Percentiles rank a stretch among this genome's conserved stretches.
These are phyloP conservation scores for Metschnikowia henanensis DNA, from an alignment of 805 yeast genomes.

Conservation along the genomic window DNA sequence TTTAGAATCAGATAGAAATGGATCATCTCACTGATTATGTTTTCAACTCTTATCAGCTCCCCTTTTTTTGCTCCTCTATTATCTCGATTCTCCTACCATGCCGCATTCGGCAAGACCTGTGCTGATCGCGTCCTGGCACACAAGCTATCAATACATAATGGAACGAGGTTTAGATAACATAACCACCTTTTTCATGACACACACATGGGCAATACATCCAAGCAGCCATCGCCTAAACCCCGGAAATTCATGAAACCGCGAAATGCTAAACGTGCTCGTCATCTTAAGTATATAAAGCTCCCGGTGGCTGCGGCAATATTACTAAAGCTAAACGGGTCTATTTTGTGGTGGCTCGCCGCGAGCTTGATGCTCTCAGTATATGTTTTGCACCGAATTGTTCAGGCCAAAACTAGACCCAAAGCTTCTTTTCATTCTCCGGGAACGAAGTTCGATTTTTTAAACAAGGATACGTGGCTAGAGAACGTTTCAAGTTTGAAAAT, in stretches of 20 bases:
- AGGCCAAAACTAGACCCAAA: not conserved
- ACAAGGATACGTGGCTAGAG: not conserved
- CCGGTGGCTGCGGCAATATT: not conserved
- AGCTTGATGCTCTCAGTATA: not conserved
- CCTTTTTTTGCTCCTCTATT: no score
- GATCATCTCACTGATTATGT: no score
- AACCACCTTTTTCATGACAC: constrained; percentile 4
- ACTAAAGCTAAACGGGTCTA: not conserved
- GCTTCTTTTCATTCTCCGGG: not conserved
- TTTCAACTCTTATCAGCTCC: no score
- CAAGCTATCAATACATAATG: no score
- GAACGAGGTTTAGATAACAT: not conserved
- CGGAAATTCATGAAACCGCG: no score
- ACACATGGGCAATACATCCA: constrained; percentile 7
- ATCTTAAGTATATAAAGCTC: not conserved
- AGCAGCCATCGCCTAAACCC: constrained; percentile 1
- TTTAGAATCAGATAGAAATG: no score
- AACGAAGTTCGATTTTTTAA: constrained; percentile 4
- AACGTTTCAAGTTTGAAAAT: not conserved
- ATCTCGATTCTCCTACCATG: no score
- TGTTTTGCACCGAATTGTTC: not conserved
- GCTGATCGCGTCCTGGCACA: no score
- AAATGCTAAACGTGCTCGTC: no score
- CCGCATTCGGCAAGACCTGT: no score
- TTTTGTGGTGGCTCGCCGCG: constrained; percentile 3